phyloP scores from a whole-genome alignment of 208 protist genomes.

The Crithidia fasciculata region DNA sequence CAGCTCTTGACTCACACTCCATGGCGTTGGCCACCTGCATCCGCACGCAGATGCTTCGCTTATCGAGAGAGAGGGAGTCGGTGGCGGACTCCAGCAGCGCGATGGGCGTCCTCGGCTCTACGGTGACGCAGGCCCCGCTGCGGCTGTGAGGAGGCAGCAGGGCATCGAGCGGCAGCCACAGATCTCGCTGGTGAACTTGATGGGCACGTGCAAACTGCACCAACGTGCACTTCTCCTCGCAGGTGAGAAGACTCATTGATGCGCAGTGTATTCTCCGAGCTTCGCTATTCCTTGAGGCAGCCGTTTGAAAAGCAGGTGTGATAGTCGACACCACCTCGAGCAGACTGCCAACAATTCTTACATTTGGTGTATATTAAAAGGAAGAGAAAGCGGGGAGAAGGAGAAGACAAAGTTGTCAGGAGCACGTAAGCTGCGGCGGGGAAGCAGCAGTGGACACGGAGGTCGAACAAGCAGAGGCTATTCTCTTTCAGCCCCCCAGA shows the following conservation, averaged over 20 bases:
- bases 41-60: constrained; percentile 23
- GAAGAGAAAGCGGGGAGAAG: constrained; percentile 18
- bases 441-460: too few relatives aligned
- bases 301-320: too few relatives aligned
- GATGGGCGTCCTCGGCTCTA: constrained; percentile 45
- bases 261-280: too few relatives aligned
- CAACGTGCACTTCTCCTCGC: constrained; percentile 28
- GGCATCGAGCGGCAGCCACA: constrained; percentile 67
- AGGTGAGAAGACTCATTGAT: constrained; percentile 33
- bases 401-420: neutral
- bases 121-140: constrained; percentile 27
- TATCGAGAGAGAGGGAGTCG: constrained; percentile 23
- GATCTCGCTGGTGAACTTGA: constrained; percentile 32
- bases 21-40: constrained; percentile 22
- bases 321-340: too few relatives aligned
- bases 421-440: too few relatives aligned
- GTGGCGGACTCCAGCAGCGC: constrained; percentile 47
- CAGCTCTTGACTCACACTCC: neutral
- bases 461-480: too few relatives aligned
- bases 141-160: constrained; percentile 23
- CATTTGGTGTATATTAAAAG: neutral
- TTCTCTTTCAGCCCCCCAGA: too few relatives aligned
- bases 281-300: too few relatives aligned
- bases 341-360: too few relatives aligned
- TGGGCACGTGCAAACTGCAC: constrained; percentile 35